Evolutionary conservation across 257 asterid genomes (phyloP).

Genomic region (Rhazya stricta): DNA sequence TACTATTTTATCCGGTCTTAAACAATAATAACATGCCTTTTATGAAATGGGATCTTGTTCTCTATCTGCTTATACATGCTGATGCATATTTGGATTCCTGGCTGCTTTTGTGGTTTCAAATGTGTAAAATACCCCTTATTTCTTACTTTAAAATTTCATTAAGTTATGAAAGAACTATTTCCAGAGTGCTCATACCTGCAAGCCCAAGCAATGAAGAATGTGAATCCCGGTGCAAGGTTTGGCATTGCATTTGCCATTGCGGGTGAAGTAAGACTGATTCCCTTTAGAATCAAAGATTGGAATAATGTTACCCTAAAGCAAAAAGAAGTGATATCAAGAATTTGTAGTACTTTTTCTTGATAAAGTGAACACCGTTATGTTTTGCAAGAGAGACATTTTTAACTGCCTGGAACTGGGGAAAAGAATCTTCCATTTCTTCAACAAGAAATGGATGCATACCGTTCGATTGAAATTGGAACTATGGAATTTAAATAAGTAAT

Average conservation of each 20-base stretch:
- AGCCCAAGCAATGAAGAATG: conserved; percentile 78
- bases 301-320: conserved; percentile 64
- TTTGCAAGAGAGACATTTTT: not conserved
- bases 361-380: not conserved
- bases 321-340: not conserved
- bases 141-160: not conserved
- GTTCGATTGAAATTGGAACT: not conserved
- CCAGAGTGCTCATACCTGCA: conserved; percentile 32
- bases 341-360: not conserved
- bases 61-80: no score
- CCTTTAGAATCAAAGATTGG: conserved; percentile 71
- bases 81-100: no score
- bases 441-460: not conserved
- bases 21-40: no score
- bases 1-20: no score
- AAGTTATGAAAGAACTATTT: not conserved
- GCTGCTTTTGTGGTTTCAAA: not conserved
- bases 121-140: no score
- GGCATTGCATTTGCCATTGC: conserved; percentile 98
- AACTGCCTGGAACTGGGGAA: not conserved
- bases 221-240: conserved; percentile 83
- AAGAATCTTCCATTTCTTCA: not conserved
- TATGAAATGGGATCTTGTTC: no score
- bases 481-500: not conserved
- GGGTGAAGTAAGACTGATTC: conserved; percentile 74